Percentiles rank a stretch among this genome's conserved stretches.
Conservation (phyloP, 139 green algal species). For the Pedinophyceae sp. region DNA sequence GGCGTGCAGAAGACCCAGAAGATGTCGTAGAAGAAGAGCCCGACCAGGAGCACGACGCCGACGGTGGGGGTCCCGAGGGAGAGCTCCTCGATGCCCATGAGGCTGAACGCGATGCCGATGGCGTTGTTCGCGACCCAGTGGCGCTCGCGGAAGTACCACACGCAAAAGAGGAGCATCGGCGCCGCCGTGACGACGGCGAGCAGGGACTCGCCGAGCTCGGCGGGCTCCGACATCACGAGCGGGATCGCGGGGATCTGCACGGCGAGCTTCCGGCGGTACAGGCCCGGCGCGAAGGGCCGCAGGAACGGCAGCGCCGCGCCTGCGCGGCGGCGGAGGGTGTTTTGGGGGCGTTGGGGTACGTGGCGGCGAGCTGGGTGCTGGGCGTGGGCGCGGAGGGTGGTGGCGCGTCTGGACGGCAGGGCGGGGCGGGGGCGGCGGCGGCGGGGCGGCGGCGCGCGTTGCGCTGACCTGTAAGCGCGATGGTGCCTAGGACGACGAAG, state of each 20-base stretch:
- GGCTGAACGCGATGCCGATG: slow-evolving; percentile 76
- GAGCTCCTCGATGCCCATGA: slow-evolving; percentile 92
- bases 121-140: slow-evolving; percentile 94
- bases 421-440: no score
- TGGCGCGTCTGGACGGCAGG: no score
- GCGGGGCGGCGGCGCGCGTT: no score
- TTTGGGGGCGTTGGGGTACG: not conserved
- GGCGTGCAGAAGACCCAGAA: slow-evolving; percentile 99
- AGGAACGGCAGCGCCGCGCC: slow-evolving; percentile 6
- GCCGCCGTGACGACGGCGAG: not conserved
- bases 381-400: not conserved
- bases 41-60: slow-evolving; percentile 72
- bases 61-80: slow-evolving; percentile 45
- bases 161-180: not conserved
- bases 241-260: slow-evolving; percentile 17
- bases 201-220: not conserved
- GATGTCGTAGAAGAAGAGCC: slow-evolving; percentile 95
- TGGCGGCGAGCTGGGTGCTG: not conserved
- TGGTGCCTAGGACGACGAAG: slow-evolving; percentile 73
- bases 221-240: not conserved
- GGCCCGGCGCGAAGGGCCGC: not conserved
- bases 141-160: slow-evolving; percentile 64
- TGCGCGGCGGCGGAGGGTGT: no score
- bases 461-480: no score
- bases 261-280: slow-evolving; percentile 7